phyloP scores from a whole-genome alignment of 768 basidiomycete genomes.

The Leccinum longicurvipes region DNA sequence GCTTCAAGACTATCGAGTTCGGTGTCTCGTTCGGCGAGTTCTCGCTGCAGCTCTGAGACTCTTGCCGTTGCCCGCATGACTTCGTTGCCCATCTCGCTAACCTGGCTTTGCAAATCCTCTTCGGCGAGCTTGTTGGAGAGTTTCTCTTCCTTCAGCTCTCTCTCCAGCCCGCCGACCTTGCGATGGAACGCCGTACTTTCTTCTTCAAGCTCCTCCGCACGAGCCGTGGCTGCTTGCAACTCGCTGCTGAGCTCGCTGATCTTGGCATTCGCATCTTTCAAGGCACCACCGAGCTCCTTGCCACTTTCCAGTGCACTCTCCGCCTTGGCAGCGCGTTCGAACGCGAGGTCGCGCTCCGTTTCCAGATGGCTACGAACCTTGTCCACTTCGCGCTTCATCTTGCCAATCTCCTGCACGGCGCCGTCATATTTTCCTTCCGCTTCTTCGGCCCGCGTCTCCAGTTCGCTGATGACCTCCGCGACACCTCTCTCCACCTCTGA shows the following conservation, averaged over 20 bases:
- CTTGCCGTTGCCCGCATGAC: constrained; percentile 32
- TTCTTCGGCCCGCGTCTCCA: constrained; percentile 53
- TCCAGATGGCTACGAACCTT: constrained; percentile 43
- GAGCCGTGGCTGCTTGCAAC: constrained; percentile 47
- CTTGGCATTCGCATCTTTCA: constrained; percentile 63
- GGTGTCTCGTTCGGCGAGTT: constrained; percentile 39
- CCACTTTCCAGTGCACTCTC: constrained; percentile 61
- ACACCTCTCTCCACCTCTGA: constrained; percentile 68
- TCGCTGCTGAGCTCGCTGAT: constrained; percentile 54
- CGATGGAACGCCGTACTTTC: constrained; percentile 52
- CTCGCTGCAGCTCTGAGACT: constrained; percentile 43
- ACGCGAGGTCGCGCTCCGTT: constrained; percentile 52
- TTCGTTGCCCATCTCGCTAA: constrained; percentile 29
- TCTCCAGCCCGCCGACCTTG: constrained; percentile 54
- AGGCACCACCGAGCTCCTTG: constrained; percentile 64
- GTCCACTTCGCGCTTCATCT: constrained; percentile 43
- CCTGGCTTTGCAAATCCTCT: constrained; percentile 37
- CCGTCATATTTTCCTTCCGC: constrained; percentile 48
- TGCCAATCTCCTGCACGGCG: constrained; percentile 38
- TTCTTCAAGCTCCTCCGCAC: constrained; percentile 60
- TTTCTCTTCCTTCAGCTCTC: constrained; percentile 53
- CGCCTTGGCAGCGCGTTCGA: constrained; percentile 60
- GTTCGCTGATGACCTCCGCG: constrained; percentile 57
- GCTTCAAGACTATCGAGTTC: constrained; percentile 33
- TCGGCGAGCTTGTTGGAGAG: constrained; percentile 37